These are phyloP conservation scores for Sarcomyxa edulis DNA, from an alignment of 768 basidiomycete species.

Conservation along the genomic window DNA sequence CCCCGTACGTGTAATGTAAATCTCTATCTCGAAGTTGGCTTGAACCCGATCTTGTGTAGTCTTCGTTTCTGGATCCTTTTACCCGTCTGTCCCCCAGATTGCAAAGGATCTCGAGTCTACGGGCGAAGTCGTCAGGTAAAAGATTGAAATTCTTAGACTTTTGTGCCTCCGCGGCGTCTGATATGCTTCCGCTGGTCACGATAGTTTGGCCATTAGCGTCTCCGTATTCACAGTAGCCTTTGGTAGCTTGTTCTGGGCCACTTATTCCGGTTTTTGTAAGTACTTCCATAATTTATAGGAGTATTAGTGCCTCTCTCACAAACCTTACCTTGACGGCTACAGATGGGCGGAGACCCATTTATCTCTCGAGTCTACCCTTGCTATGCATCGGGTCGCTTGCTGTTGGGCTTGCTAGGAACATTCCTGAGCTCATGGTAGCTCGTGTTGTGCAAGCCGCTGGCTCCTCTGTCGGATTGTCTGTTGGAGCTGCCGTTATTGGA, in stretches of 20 bases:
- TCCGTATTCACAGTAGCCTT: constrained; percentile 39
- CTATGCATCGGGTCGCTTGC: constrained; percentile 56
- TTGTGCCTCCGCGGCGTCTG: background rate
- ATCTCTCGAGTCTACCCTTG: constrained; percentile 54
- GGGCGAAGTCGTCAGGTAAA: constrained; percentile 50
- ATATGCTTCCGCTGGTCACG: background rate
- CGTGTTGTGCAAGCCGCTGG: constrained; percentile 66
- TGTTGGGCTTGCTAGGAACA: constrained; percentile 39
- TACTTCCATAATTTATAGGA: constrained; percentile 10
- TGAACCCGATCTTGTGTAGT: constrained; percentile 31
- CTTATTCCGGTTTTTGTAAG: constrained; percentile 46
- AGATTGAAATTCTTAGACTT: background rate
- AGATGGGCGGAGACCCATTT: constrained; percentile 66
- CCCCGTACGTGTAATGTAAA: constrained; percentile 36
- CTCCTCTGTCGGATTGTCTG: constrained; percentile 47
- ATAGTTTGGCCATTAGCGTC: constrained; percentile 45
- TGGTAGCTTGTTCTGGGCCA: constrained; percentile 47
- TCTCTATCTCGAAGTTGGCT: background rate
- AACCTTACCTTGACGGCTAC: background rate
- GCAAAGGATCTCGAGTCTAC: constrained; percentile 59
- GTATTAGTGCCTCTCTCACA: background rate
- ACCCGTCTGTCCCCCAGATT: constrained; percentile 72
- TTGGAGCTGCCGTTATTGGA: constrained; percentile 56
- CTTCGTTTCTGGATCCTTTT: constrained; percentile 63
- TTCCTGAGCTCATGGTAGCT: constrained; percentile 50